Evolutionary conservation across 2,329 filamentous ascomycete genomes (phyloP), one percentile per base, ranked within the genome.

Genomic region (Fusarium drepaniforme): DNA sequence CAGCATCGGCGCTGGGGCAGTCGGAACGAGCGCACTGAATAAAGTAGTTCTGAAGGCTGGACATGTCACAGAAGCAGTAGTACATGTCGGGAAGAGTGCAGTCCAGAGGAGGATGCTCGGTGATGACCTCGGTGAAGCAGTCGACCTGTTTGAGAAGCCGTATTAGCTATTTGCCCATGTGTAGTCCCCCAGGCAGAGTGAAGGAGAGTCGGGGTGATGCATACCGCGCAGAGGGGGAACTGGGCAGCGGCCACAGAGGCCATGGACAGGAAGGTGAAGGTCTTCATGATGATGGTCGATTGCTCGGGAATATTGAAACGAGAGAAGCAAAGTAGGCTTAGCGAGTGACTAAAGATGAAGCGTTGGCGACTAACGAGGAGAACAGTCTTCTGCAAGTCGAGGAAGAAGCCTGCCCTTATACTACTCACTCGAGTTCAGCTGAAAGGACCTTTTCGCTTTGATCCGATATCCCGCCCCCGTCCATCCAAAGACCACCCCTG

Each of bases 51-150:
- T 79, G 77, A 5, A 78, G 70, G 12, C 33, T 23, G 44, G 75
- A 23, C 59, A 59, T 68, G 66, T 75, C 77, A 73, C 78, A 79
- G 78, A 79, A 79, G 77, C 77, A 79, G 60, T 73, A 75, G 66
- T 77, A 79, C 77, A 79, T 79, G 71, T 75, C 71, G 42, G 62
- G 68, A 69, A 77, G 75, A 21, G 71, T 79, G 74, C 77, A 78
- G 64, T 64, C 59, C 61, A 78, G 71, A n/a, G 77, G 77, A 60
- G 77, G 77, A 64, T 77, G 71, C 46, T 78, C 77, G 44, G 77
- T 75, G 63, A 76, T 53, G 40, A 77, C 75, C 16, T 67, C 67
- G 44, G 70, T 64, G 75, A 78, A 77, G 69, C 77, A 79, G 70
- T 72, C 64, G 64, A 70, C 59, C 70, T 72, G 16, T 62, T 62